These are phyloP conservation scores for Trametes punicea DNA, from an alignment of 768 basidiomycete genomes.

Conservation along the genomic window DNA sequence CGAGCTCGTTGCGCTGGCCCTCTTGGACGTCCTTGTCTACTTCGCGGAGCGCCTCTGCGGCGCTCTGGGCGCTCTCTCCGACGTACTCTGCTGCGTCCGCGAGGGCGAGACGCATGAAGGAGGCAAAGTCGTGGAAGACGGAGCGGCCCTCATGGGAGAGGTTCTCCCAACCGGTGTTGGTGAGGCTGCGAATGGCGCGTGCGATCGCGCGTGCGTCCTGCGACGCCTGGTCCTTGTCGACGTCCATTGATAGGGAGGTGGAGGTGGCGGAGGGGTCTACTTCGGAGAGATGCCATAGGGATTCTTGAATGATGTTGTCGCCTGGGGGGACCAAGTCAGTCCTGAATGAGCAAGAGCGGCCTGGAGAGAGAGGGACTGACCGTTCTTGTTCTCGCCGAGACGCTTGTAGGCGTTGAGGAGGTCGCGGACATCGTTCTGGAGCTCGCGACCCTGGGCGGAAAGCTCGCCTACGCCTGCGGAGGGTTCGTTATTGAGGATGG, in stretches of 20 bases:
- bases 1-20: slow-evolving; percentile 56
- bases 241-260: slow-evolving; percentile 29
- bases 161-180: slow-evolving; percentile 52
- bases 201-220: slow-evolving; percentile 51
- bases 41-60: slow-evolving; percentile 51
- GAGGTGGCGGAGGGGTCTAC: slow-evolving; percentile 45
- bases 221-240: slow-evolving; percentile 43
- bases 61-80: slow-evolving; percentile 46
- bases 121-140: slow-evolving; percentile 60
- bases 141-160: slow-evolving; percentile 50
- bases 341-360: background rate
- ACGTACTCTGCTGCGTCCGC: slow-evolving; percentile 64
- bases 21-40: slow-evolving; percentile 57
- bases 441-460: slow-evolving; percentile 49
- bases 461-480: slow-evolving; percentile 39
- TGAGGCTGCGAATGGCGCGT: slow-evolving; percentile 45
- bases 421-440: slow-evolving; percentile 48
- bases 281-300: slow-evolving; percentile 60
- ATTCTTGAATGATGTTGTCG: slow-evolving; percentile 63
- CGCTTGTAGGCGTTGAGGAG: slow-evolving; percentile 58
- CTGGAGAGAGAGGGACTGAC: slow-evolving; percentile 31
- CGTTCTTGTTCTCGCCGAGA: slow-evolving; percentile 54
- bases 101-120: slow-evolving; percentile 59
- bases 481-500: slow-evolving; percentile 45
- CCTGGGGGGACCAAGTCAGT: slow-evolving; percentile 34